Evolutionary conservation across 106 monocot genomes (phyloP), one percentile per base, ranked within the genome.

Genomic region (Acanthochlamys bracteata): DNA sequence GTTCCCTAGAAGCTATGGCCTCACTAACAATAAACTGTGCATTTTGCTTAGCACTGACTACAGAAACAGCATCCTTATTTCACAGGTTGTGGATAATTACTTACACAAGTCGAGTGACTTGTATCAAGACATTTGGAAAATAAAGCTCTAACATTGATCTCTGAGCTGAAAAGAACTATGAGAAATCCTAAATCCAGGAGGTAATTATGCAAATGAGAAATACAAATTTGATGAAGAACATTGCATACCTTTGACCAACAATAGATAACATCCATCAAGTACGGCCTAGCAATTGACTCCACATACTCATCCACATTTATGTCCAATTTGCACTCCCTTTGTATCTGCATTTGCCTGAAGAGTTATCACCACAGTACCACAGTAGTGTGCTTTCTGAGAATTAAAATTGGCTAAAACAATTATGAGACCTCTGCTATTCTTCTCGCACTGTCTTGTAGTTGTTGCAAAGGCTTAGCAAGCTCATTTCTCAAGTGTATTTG

Each of bases 181-280:
- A n/a, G n/a, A n/a, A n/a, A n/a, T n/a, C n/a, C n/a, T n/a, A n/a
- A n/a, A n/a, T n/a, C n/a, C n/a, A n/a, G n/a, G n/a, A n/a, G n/a
- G n/a, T n/a, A n/a, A n/a, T n/a, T n/a, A n/a, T n/a, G n/a, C n/a
- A n/a, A n/a, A n/a, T n/a, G n/a, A 45, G 13, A 45, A 45, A 13
- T 45, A 45, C 13, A 45, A 45, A 45, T 13, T 45, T 45, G 43
- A 45, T 13, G 13, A 45, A 13, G 13, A 42, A 17, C 9, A 60
- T 10, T 10, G 69, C 80, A 21, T 24, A 96, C 96, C 96, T 81
- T 96, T 59, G 96, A 96, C 96, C 96, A 96, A 62, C 84, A 91
- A 69, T 91, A 96, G 40, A 96, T 96, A 13, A 96, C 96, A 88
- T 96, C 96, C 96, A 96, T 96, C 63, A 96, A 61, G 67, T 79